A percentile compares a stretch with the other conserved stretches of the same genome.
Conservation (phyloP, 345 rosid species). For the Mangifera indica region DNA sequence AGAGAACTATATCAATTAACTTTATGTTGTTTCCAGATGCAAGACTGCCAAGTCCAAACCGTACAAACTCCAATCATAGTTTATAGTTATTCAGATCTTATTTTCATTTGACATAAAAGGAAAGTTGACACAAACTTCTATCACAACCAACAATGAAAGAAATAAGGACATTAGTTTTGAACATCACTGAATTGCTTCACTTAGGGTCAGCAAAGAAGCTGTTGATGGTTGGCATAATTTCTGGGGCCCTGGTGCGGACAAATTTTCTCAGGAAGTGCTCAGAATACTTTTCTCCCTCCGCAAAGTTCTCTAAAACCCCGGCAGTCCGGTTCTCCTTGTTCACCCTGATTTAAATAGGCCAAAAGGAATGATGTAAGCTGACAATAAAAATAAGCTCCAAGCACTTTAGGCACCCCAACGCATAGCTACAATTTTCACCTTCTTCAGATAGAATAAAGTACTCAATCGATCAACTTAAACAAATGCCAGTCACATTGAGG, state of each 20-base stretch:
- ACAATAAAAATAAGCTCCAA: background rate
- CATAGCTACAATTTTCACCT: background rate
- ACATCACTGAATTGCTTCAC: conserved; percentile 24
- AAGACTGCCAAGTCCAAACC: too few species aligned
- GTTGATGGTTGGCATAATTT: conserved; percentile 91
- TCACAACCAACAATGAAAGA: background rate
- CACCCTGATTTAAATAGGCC: conserved; percentile 48
- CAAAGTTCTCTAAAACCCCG: conserved; percentile 79
- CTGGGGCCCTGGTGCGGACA: conserved; percentile 68
- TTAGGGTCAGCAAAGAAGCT: conserved; percentile 82
- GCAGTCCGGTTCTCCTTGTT: conserved; percentile 84
- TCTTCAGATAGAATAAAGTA: background rate
- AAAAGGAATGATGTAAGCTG: background rate
- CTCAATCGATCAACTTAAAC: background rate
- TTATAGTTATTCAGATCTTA: background rate
- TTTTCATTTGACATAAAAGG: conserved; percentile 1
- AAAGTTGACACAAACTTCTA: conserved; percentile 6
- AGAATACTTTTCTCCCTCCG: conserved; percentile 81
- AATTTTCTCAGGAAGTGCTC: conserved; percentile 70
- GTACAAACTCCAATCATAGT: too few species aligned
- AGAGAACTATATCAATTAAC: background rate
- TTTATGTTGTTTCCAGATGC: background rate
- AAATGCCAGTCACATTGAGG: background rate
- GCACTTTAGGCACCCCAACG: background rate
- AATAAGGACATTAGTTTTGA: background rate